Base-by-base conservation (phyloP, 1,284 basidiomycete species). In the Naganishia sp. region DNA sequence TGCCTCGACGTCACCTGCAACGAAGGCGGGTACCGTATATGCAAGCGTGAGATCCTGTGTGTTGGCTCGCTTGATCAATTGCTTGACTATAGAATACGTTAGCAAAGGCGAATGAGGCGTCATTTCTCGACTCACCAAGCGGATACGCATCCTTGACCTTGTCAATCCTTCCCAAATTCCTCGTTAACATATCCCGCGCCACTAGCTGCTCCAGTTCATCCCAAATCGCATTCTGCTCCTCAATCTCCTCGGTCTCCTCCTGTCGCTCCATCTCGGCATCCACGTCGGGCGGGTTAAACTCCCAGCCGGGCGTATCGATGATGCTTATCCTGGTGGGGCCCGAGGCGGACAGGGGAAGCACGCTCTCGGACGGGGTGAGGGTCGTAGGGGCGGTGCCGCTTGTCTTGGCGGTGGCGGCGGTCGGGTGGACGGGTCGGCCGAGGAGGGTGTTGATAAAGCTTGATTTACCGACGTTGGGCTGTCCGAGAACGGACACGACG, bases 101-200 rank as follows among this genome's bases (percentile, higher is more conserved):
- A 63, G 53, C 46, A 53, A 55, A 21, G 56, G 44, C 31, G 6
- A 45, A 16, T 4, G 6, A 11, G 6, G 23, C 36, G 21, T 15
- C 42, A 31, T 48, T 39, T 25, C 11, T 16, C 4, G 48, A 81
- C 85, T 70, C 75, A 92, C 92, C 84, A 57, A 89, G 86, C 21
- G 86, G 86, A 64, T 88, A 79, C 31, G 92, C 88, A 75, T 97
- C 93, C 77, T 92, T 90, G 66, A 97, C 82, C 48, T 88, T 84
- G 77, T 97, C 95, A 48, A 97, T 88, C 72, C 90, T 86, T 43
- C 94, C 90, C 71, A 89, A 85, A 75, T 88, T 90, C 64, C 93
- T 84, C 70, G 92, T 74, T 28, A 94, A 78, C 66, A 91, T 84
- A 73, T 94, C 91, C 50, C 82, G 85, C 16, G 85, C 86, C 50